phyloP scores from a whole-genome alignment of 192 early-diverging fungal species.

The Coemansia sp. region DNA sequence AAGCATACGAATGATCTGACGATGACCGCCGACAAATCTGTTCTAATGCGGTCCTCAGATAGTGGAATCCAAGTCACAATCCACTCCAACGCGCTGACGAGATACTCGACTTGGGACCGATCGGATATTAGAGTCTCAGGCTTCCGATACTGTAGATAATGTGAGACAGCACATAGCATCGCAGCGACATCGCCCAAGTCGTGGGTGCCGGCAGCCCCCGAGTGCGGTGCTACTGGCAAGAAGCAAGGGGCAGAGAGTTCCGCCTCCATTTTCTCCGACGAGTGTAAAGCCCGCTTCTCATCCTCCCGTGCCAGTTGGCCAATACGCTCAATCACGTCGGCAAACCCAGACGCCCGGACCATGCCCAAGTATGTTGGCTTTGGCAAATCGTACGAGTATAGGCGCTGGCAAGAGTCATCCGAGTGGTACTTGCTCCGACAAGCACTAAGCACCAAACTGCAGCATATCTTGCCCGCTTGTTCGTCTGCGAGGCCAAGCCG shows the following conservation, averaged over 20 bases:
- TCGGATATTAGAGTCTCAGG: too few relatives aligned
- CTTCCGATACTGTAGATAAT: not conserved
- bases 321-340: not conserved
- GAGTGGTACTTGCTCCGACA: not conserved
- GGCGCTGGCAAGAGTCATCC: not conserved
- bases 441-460: not conserved
- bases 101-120: not conserved
- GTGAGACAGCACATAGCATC: not conserved
- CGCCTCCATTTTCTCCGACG: not conserved
- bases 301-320: not conserved
- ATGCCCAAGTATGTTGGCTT: not conserved
- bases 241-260: not conserved
- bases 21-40: not conserved
- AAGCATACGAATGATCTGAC: not conserved
- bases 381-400: too few relatives aligned
- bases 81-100: not conserved
- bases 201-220: not conserved
- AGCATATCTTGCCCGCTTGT: not conserved
- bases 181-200: slow-evolving; percentile 4
- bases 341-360: not conserved
- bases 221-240: not conserved
- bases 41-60: not conserved
- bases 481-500: not conserved
- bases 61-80: not conserved
- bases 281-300: not conserved